phyloP scores from a whole-genome alignment of 2,329 filamentous ascomycete genomes.

The Apiospora koreana region DNA sequence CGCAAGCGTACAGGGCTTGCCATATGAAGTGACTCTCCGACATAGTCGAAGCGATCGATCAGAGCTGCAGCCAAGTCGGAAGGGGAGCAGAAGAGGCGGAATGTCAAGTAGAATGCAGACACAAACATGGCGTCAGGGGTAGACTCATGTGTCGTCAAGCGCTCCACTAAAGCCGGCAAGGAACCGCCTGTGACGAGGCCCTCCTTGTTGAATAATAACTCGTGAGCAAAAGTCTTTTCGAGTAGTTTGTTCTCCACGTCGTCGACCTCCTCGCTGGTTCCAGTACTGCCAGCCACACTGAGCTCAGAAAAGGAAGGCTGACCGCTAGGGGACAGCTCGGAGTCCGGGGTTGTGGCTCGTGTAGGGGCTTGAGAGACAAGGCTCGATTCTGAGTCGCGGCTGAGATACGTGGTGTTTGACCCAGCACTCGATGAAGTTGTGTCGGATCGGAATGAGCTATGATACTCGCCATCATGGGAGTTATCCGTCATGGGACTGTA shows the following conservation, averaged over 20 bases:
- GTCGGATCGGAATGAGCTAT: slow-evolving; percentile 59
- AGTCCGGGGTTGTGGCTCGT: slow-evolving; percentile 82
- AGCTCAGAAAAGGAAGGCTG: slow-evolving; percentile 68
- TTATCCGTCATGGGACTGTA: slow-evolving; percentile 49
- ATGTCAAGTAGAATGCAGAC: slow-evolving; percentile 94
- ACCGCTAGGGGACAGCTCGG: slow-evolving; percentile 52
- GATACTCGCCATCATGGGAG: slow-evolving; percentile 52
- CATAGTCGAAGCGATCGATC: slow-evolving; percentile 91
- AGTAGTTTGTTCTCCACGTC: slow-evolving; percentile 83
- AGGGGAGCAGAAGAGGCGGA: slow-evolving; percentile 87
- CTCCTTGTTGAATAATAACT: slow-evolving; percentile 91
- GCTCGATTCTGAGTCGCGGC: slow-evolving; percentile 80
- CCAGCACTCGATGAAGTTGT: slow-evolving; percentile 69
- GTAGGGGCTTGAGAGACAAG: slow-evolving; percentile 81
- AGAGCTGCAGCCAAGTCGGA: slow-evolving; percentile 76
- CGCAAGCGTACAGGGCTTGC: slow-evolving; percentile 81
- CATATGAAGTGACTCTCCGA: slow-evolving; percentile 74
- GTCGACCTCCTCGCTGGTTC: slow-evolving; percentile 71
- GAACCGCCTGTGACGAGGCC: slow-evolving; percentile 93
- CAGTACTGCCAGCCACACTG: slow-evolving; percentile 65
- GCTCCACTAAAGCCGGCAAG: slow-evolving; percentile 87
- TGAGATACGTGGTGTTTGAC: slow-evolving; percentile 76
- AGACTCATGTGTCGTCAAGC: slow-evolving; percentile 87
- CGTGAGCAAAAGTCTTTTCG: slow-evolving; percentile 89
- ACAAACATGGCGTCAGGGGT: slow-evolving; percentile 92